Evolutionary conservation across 169 alveolate genomes (phyloP).

Genomic region (Eimeria necatrix): DNA sequence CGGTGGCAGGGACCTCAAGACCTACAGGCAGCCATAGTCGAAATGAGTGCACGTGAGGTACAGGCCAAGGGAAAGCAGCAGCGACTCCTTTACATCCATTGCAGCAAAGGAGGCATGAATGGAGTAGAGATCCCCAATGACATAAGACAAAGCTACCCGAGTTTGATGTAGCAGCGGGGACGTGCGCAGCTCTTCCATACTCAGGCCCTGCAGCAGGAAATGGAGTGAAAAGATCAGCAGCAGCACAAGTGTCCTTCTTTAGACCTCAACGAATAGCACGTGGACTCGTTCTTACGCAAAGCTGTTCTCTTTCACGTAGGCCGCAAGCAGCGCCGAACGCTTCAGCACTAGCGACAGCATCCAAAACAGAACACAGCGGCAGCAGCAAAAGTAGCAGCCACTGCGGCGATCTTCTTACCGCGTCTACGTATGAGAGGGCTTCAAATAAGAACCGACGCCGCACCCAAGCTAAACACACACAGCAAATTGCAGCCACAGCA

Average conservation of each 20-base stretch:
- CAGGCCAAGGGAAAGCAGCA: conserved; percentile 10
- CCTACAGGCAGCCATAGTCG: conserved; percentile 12
- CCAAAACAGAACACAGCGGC: not conserved
- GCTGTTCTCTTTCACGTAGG: not conserved
- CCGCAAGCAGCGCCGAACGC: not conserved
- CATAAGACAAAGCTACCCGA: not conserved
- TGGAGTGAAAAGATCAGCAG: too few relatives aligned
- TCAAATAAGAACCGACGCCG: conserved; percentile 25
- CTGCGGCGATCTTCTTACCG: not conserved
- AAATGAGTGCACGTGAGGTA: not conserved
- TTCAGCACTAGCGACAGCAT: not conserved
- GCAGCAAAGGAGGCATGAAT: not conserved
- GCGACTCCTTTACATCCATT: not conserved
- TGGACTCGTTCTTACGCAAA: not conserved
- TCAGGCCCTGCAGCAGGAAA: not conserved
- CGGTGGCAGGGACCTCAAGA: not conserved
- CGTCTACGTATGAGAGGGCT: conserved; percentile 6
- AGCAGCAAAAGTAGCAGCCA: not conserved
- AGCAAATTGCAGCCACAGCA: not conserved
- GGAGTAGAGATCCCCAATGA: not conserved
- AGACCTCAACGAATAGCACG: too few relatives aligned
- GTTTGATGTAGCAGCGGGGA: conserved; percentile 23
- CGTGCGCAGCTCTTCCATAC: not conserved
- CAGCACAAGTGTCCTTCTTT: too few relatives aligned
- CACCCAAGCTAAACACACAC: not conserved